A percentile compares a stretch with the other conserved stretches of the same genome.
Evolutionary conservation across 768 basidiomycete species (phyloP).

Genomic region (Lactifluus subvellereus): DNA sequence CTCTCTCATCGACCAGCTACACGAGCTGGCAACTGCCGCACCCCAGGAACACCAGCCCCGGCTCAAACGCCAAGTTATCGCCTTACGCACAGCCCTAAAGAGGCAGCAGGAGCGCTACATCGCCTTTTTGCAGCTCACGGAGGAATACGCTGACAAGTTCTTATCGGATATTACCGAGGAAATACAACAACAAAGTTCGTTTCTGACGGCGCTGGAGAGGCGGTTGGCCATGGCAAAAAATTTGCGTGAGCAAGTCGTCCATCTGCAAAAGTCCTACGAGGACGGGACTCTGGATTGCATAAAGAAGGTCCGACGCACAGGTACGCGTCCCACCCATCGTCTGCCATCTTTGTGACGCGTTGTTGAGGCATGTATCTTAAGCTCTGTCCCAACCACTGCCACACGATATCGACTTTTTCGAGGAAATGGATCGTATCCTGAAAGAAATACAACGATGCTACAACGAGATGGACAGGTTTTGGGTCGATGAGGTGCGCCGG

Average conservation of each 20-base stretch:
- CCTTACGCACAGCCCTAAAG: not conserved
- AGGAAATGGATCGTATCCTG: not conserved
- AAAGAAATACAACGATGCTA: not conserved
- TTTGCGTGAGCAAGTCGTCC: not conserved
- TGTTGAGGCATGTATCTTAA: not conserved
- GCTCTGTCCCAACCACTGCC: not conserved
- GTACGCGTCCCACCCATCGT: not conserved
- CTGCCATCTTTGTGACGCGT: not conserved
- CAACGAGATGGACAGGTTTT: too few relatives aligned
- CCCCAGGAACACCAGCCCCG: not conserved
- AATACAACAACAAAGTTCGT: not conserved
- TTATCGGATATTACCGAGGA: not conserved
- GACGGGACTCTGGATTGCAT: not conserved
- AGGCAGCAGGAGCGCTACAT: not conserved
- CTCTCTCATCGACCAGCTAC: not conserved
- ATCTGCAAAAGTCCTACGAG: slow-evolving; percentile 1
- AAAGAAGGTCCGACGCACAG: slow-evolving; percentile 19
- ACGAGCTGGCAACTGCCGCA: not conserved
- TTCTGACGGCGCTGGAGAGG: not conserved
- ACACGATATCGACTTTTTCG: not conserved
- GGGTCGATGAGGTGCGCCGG: too few relatives aligned
- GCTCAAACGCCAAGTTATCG: not conserved
- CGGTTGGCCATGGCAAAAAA: not conserved
- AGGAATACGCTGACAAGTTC: not conserved
- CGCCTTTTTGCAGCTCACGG: not conserved